A percentile compares a stretch with the other conserved stretches of the same genome.
phyloP scores from a whole-genome alignment of 768 basidiomycete genomes.

The Ramaria sp. region DNA sequence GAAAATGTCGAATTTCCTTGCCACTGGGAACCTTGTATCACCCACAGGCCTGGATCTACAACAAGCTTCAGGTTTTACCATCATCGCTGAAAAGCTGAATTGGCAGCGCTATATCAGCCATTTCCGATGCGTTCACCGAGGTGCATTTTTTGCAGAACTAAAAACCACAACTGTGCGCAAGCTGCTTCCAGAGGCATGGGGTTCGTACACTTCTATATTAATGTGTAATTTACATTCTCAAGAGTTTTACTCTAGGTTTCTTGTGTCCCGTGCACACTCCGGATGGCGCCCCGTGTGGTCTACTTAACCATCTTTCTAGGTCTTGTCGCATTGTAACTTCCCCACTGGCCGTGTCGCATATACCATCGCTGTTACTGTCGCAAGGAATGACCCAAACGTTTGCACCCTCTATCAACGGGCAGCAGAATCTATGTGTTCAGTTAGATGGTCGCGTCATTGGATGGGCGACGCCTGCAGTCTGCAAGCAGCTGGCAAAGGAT shows the following conservation, averaged over 20 bases:
- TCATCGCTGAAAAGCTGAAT: constrained; percentile 97
- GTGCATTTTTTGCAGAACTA: constrained; percentile 97
- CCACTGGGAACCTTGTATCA: constrained; percentile 92
- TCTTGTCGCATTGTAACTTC: constrained; percentile 85
- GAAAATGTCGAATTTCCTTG: constrained; percentile 87
- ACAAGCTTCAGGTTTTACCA: constrained; percentile 97
- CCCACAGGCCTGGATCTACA: constrained; percentile 94
- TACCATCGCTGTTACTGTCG: constrained; percentile 70
- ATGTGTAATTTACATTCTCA: not conserved
- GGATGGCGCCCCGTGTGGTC: constrained; percentile 94
- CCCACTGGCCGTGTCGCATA: constrained; percentile 61
- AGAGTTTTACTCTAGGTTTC: too few species aligned
- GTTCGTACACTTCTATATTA: constrained; percentile 25
- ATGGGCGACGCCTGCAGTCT: constrained; percentile 71
- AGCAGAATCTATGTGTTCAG: constrained; percentile 76
- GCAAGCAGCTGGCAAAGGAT: constrained; percentile 69
- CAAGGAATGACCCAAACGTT: constrained; percentile 95
- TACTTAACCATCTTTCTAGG: constrained; percentile 92
- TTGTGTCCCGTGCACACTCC: constrained; percentile 98
- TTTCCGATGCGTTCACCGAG: constrained; percentile 97
- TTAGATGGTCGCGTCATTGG: constrained; percentile 94
- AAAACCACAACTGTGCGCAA: constrained; percentile 98
- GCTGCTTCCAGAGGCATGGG: constrained; percentile 95
- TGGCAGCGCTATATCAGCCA: constrained; percentile 98
- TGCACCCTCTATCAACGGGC: constrained; percentile 69